phyloP scores from a whole-genome alignment of 2,329 filamentous ascomycete genomes.

The Curvularia spicifera region DNA sequence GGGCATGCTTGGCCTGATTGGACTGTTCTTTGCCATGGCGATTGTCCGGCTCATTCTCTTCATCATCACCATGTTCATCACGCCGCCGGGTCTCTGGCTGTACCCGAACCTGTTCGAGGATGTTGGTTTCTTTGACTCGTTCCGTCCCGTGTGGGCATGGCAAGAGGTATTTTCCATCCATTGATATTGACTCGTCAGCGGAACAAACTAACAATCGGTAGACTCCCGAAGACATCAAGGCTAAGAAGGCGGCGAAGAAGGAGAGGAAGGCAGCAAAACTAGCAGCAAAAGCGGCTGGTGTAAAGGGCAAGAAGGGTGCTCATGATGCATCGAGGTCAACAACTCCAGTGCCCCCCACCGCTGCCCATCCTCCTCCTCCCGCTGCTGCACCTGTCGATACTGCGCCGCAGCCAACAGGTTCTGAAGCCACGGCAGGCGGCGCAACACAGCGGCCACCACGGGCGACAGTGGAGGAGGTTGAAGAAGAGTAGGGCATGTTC shows the following conservation, averaged over 20 bases:
- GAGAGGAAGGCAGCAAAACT: slow-evolving; percentile 46
- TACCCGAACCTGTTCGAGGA: slow-evolving; percentile 99
- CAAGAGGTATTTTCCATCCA: slow-evolving; percentile 72
- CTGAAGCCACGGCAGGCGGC: slow-evolving; percentile 28
- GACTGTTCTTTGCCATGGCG: slow-evolving; percentile 95
- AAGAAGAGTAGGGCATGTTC: slow-evolving; percentile 35
- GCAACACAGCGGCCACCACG: slow-evolving; percentile 39
- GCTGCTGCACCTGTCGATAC: slow-evolving; percentile 27
- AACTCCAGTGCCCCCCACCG: slow-evolving; percentile 4
- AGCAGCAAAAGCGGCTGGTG: slow-evolving; percentile 39
- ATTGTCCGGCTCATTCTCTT: slow-evolving; percentile 97
- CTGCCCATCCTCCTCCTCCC: neutral
- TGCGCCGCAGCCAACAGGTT: slow-evolving; percentile 41
- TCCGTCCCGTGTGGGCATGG: slow-evolving; percentile 96
- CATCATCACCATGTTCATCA: slow-evolving; percentile 84
- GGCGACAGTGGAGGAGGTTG: slow-evolving; percentile 48
- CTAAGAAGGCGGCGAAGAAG: slow-evolving; percentile 54
- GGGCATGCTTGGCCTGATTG: slow-evolving; percentile 87
- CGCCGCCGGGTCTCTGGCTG: slow-evolving; percentile 91
- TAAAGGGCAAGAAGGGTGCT: slow-evolving; percentile 45
- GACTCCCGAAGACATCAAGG: slow-evolving; percentile 53
- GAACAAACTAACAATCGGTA: slow-evolving; percentile 11
- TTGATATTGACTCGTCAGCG: neutral
- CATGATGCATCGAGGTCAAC: slow-evolving; percentile 35
- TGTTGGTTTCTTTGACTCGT: slow-evolving; percentile 97